These are phyloP conservation scores for Yamadazyma dendronema DNA, from an alignment of 1,139 yeast species.

Conservation along the genomic window DNA sequence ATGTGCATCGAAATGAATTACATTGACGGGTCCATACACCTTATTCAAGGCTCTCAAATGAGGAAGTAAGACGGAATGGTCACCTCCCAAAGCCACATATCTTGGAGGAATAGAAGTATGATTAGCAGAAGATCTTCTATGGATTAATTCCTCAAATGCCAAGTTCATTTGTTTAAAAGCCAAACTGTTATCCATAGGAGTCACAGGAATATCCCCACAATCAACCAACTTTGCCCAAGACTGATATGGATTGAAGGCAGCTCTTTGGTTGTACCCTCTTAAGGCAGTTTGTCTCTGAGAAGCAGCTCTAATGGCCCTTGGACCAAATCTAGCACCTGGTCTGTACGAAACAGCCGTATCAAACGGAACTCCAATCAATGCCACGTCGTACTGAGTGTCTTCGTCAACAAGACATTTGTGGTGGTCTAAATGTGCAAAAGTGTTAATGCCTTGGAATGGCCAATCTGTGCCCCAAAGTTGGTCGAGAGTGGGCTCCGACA, in stretches of 20 bases:
- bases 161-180: constrained; percentile 71
- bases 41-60: constrained; percentile 61
- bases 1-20: constrained; percentile 79
- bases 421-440: constrained; percentile 71
- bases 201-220: constrained; percentile 80
- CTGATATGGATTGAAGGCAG: constrained; percentile 60
- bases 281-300: constrained; percentile 68
- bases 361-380: constrained; percentile 72
- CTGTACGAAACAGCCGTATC: constrained; percentile 75
- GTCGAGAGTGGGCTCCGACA: constrained; percentile 33
- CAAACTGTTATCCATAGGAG: constrained; percentile 71
- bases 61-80: constrained; percentile 71
- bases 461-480: constrained; percentile 64
- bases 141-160: constrained; percentile 61
- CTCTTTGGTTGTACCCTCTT: constrained; percentile 69
- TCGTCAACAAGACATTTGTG: constrained; percentile 54
- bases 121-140: constrained; percentile 23
- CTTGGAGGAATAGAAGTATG: constrained; percentile 47
- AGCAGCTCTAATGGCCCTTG: constrained; percentile 69
- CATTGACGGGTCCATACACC: constrained; percentile 61
- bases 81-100: constrained; percentile 72
- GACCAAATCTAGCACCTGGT: constrained; percentile 81
- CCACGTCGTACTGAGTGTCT: constrained; percentile 56
- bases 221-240: constrained; percentile 70
- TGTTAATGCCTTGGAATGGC: constrained; percentile 69